A percentile compares a stretch with the other conserved stretches of the same genome.
These are phyloP conservation scores for Penicillium chermesinum DNA, from an alignment of 495 filamentous ascomycete species.

Conservation along the genomic window DNA sequence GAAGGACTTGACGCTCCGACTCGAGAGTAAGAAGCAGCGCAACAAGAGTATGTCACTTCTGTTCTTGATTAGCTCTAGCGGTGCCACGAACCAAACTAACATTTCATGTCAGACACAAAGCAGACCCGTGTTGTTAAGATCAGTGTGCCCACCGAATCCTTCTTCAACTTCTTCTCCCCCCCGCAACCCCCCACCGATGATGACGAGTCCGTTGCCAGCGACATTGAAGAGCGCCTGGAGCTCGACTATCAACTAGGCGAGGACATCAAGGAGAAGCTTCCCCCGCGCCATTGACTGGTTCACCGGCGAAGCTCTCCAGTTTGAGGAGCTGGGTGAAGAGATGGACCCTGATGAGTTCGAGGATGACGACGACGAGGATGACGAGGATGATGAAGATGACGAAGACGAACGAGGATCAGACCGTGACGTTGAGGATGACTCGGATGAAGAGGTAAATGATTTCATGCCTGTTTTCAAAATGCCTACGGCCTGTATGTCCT, in stretches of 20 bases:
- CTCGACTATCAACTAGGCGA: slow-evolving; percentile 98
- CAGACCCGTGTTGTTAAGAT: slow-evolving; percentile 98
- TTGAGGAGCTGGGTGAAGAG: slow-evolving; percentile 88
- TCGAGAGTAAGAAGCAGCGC: slow-evolving; percentile 98
- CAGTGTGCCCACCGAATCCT: slow-evolving; percentile 95
- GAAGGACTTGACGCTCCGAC: slow-evolving; percentile 86
- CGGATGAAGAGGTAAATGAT: slow-evolving; percentile 83
- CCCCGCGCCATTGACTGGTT: slow-evolving; percentile 99
- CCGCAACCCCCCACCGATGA: slow-evolving; percentile 77
- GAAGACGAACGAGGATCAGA: slow-evolving; percentile 63
- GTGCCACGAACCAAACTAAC: slow-evolving; percentile 20
- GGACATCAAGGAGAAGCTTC: slow-evolving; percentile 98
- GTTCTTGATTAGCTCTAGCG: not conserved
- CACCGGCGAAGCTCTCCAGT: slow-evolving; percentile 96
- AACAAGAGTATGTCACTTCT: slow-evolving; percentile 86
- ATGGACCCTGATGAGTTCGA: slow-evolving; percentile 77
- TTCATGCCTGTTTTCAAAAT: not conserved
- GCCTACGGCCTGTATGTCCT: too few relatives aligned
- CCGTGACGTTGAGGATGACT: slow-evolving; percentile 59
- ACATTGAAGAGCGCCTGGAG: slow-evolving; percentile 97
- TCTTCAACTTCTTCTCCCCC: slow-evolving; percentile 99
- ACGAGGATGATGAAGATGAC: slow-evolving; percentile 82
- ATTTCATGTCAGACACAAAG: slow-evolving; percentile 71
- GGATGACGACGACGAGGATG: slow-evolving; percentile 89
- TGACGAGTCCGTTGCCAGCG: slow-evolving; percentile 72